Percentiles rank a stretch among this genome's conserved stretches.
Conservation (phyloP, 768 basidiomycete genomes). For the Trametes coccinea region DNA sequence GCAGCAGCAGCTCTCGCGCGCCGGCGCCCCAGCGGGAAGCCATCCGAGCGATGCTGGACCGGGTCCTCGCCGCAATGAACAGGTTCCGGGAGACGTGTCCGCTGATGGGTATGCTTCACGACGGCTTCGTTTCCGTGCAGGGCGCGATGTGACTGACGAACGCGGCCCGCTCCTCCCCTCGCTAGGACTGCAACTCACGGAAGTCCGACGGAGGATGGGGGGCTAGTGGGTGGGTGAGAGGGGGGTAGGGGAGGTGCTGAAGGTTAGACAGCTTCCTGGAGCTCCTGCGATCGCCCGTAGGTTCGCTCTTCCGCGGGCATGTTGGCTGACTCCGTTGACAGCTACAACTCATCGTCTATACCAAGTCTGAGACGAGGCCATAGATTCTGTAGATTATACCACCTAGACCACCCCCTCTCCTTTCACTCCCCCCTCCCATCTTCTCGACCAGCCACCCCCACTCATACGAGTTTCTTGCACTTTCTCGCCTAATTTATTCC, state of each 20-base stretch:
- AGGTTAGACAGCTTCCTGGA: neutral
- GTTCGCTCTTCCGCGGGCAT: no score
- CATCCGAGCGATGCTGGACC: constrained; percentile 17
- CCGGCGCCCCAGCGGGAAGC: constrained; percentile 7
- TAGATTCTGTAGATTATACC: no score
- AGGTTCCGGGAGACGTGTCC: constrained; percentile 22
- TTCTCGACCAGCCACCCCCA: no score
- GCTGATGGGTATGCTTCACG: constrained; percentile 26
- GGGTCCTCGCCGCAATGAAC: constrained; percentile 23
- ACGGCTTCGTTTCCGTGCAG: constrained; percentile 21
- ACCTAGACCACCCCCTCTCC: no score
- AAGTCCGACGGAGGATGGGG: neutral
- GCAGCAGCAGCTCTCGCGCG: neutral
- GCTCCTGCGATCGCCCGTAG: no score
- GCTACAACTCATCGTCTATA: no score
- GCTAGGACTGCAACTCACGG: constrained; percentile 12
- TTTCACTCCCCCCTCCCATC: no score
- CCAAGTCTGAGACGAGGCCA: no score
- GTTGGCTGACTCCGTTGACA: no score
- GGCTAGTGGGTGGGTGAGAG: neutral
- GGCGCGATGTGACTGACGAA: constrained; percentile 22
- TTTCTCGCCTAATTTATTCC: no score
- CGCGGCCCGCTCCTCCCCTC: neutral
- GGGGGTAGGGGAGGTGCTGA: neutral
- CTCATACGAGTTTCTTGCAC: no score